Evolutionary conservation across 208 protist genomes (phyloP), one percentile per base, ranked within the genome.

Genomic region (Acanthamoeba pearcei): DNA sequence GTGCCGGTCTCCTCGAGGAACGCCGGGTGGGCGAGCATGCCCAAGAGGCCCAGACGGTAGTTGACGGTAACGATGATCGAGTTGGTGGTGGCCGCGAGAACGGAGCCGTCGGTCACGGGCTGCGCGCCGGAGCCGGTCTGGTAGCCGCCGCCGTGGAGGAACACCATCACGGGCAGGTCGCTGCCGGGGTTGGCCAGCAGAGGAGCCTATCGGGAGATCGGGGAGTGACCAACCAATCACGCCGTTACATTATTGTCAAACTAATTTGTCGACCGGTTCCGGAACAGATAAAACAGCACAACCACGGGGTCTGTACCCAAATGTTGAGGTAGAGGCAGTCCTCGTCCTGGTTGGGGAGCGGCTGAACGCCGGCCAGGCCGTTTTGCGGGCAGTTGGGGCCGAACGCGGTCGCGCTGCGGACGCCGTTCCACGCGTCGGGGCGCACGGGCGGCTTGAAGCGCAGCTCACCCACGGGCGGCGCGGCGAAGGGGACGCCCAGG

Each of bases 61-160:
- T 98, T 97, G 49, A 98, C 96, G 1, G 96, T 97, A 19, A 98
- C 97, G 22, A 98, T 46, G 46, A 98, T 72, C 8, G 86, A 72
- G 27, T 82, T 66, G 27, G 94, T 86, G 15, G 35, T 74, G 38
- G 82, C 95, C 24, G 74, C 76, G 24, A 94, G 70, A 22, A 24
- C 38, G 8, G 42, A 49, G 8, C 60, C 62, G 55, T 70, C 91
- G 70, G 88, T 95, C 9, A 96, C n/a, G 2, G 42, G 22, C n/a
- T 62, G 57, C 35, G n/a, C 32, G 15, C 51, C 96, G 70, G 55
- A 51, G 72, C 86, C 96, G 24, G 89, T 55, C 94, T 91, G 62
- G 70, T 95, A 96, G 55, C 78, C 55, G 60, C 88, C 88, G 42
- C 94, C 94, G 46, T 94, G 64, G 46, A 95, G 55, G 66, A 83